These are phyloP conservation scores for Ophiostoma sp. DNA, from an alignment of 2,329 filamentous ascomycete genomes.

Conservation along the genomic window DNA sequence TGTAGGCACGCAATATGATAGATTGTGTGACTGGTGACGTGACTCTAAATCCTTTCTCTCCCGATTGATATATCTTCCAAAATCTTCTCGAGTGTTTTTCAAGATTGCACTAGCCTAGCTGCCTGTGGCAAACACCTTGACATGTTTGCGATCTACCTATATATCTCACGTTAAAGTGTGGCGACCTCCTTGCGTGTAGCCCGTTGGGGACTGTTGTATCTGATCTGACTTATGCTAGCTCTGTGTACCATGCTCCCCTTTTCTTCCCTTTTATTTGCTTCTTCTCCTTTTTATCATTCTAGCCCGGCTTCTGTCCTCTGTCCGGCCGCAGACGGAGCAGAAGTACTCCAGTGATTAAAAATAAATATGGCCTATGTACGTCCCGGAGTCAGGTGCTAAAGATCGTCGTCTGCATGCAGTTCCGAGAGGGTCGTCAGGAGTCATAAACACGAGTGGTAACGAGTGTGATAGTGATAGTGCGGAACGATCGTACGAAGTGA, in stretches of 20 bases:
- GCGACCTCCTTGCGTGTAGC: constrained; percentile 3
- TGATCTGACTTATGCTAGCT: background rate
- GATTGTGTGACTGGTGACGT: background rate
- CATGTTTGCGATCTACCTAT: background rate
- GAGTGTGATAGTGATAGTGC: background rate
- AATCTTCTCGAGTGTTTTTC: background rate
- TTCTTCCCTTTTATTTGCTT: background rate
- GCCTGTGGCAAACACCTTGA: background rate
- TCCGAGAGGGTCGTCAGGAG: background rate
- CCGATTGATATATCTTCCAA: background rate
- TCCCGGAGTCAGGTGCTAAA: constrained; percentile 4
- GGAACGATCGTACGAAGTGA: no score
- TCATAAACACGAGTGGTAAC: background rate
- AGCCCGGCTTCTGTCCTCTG: background rate
- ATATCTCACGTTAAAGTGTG: background rate
- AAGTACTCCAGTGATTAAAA: background rate
- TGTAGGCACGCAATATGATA: background rate
- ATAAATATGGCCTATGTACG: background rate
- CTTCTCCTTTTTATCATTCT: background rate
- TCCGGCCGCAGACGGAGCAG: no score
- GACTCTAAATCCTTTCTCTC: background rate
- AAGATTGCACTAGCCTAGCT: background rate
- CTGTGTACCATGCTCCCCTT: background rate
- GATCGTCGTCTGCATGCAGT: background rate
- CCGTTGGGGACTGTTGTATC: background rate